Evolutionary conservation across 176 grass and related monocot genomes (phyloP).

Genomic region (Oryza punctata): DNA sequence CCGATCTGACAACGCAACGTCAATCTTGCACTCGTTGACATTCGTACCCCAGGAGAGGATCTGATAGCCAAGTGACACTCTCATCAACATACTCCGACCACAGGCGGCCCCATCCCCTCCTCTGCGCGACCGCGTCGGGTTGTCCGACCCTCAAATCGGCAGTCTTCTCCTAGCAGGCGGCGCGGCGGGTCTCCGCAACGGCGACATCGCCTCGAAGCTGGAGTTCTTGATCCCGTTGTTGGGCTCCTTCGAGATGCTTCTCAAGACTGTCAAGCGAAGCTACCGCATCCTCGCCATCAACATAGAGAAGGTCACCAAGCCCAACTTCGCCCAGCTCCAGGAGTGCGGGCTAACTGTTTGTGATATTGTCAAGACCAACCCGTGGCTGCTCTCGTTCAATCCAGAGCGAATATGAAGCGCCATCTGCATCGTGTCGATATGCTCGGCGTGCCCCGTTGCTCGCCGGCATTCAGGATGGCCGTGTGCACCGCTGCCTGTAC

Average conservation of each 20-base stretch:
- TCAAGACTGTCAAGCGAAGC: background rate
- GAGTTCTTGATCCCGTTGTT: background rate
- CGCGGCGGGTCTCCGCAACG: background rate
- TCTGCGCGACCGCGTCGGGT: slow-evolving; percentile 6
- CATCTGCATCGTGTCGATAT: background rate
- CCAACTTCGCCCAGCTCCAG: background rate
- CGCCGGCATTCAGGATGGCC: background rate
- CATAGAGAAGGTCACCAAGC: background rate
- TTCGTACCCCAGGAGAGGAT: no score
- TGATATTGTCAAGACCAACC: background rate
- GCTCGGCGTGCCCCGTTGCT: background rate
- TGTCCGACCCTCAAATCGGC: slow-evolving; percentile 24
- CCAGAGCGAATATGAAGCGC: background rate
- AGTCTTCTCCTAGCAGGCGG: slow-evolving; percentile 8
- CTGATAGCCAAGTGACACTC: no score
- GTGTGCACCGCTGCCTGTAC: no score
- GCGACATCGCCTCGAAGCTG: background rate
- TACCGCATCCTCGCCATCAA: background rate
- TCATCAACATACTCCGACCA: no score
- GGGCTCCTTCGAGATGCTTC: background rate
- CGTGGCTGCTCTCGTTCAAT: background rate
- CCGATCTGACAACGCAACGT: no score
- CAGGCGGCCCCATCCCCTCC: background rate
- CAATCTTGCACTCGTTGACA: no score
- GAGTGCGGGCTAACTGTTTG: background rate